phyloP scores from a whole-genome alignment of 106 monocot species.

The Iris macrosiphon region DNA sequence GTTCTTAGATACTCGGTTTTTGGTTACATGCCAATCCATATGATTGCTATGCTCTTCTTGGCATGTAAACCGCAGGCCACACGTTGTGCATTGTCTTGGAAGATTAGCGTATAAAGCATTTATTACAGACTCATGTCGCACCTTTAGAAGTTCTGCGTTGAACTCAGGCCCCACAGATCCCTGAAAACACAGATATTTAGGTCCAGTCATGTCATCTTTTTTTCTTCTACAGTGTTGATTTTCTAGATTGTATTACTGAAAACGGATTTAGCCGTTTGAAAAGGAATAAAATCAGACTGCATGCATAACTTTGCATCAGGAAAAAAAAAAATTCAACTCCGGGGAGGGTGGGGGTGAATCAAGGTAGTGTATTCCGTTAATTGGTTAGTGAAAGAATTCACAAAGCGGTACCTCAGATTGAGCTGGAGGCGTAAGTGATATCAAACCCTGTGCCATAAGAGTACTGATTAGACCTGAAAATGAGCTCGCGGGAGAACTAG shows the following conservation, averaged over 20 bases:
- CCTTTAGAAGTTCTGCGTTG: conserved; percentile 69
- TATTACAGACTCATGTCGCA: conserved; percentile 75
- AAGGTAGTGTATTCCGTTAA: too few species aligned
- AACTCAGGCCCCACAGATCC: conserved; percentile 65
- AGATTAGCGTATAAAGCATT: conserved; percentile 71
- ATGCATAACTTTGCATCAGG: neutral
- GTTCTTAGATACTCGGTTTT: conserved; percentile 72
- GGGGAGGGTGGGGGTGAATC: too few species aligned
- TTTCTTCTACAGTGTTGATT: too few species aligned
- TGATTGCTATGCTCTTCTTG: conserved; percentile 96
- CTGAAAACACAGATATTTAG: conserved; percentile 35
- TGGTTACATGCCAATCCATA: conserved; percentile 99
- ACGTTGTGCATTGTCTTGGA: conserved; percentile 91
- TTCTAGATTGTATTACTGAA: too few species aligned
- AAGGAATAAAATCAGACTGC: neutral
- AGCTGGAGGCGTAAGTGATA: conserved; percentile 44
- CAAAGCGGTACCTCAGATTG: conserved; percentile 45
- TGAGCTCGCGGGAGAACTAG: conserved; percentile 32
- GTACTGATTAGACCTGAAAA: conserved; percentile 71
- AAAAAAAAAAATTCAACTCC: too few species aligned
- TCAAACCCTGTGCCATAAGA: conserved; percentile 81
- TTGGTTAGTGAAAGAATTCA: too few species aligned
- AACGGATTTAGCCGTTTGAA: too few species aligned
- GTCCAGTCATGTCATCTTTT: too few species aligned
- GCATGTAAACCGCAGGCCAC: conserved; percentile 74